Conservation (phyloP, 805 yeast genomes). For the Kuraishia molischiana region DNA sequence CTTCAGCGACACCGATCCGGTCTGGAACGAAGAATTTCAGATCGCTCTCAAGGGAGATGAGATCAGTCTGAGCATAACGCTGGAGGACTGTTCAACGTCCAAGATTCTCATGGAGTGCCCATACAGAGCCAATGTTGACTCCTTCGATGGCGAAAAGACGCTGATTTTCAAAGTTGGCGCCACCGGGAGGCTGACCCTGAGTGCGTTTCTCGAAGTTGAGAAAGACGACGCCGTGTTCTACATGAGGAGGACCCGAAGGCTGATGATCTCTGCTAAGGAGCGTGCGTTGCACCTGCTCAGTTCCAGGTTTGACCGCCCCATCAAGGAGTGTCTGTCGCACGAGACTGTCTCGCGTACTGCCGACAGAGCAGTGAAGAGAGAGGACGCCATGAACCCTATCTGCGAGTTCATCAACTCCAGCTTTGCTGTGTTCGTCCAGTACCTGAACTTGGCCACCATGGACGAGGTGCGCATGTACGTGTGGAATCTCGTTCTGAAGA, state of each 20-base stretch:
- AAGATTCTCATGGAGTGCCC: not conserved
- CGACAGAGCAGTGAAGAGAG: not conserved
- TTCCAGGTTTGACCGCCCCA: not conserved
- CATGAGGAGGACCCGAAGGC: not conserved
- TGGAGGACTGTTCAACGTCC: not conserved
- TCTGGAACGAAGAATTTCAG: not conserved
- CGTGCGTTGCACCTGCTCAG: not conserved
- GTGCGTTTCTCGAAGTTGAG: not conserved
- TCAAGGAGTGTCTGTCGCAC: not conserved
- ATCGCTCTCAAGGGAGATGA: not conserved
- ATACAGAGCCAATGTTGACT: not conserved
- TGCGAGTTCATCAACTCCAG: not conserved
- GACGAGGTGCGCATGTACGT: conserved; percentile 1
- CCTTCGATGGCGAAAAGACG: not conserved
- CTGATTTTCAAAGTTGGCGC: not conserved
- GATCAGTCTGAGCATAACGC: not conserved
- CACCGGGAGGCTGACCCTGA: not conserved
- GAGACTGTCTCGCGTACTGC: not conserved
- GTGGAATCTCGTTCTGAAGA: not conserved
- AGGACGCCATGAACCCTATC: not conserved
- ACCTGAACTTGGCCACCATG: not conserved
- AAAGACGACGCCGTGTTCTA: not conserved
- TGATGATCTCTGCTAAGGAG: not conserved
- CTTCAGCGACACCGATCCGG: not conserved
- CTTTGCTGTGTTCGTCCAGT: not conserved